These are phyloP conservation scores for Stemphylium beticola DNA, from an alignment of 2,329 filamentous ascomycete genomes.

Conservation along the genomic window DNA sequence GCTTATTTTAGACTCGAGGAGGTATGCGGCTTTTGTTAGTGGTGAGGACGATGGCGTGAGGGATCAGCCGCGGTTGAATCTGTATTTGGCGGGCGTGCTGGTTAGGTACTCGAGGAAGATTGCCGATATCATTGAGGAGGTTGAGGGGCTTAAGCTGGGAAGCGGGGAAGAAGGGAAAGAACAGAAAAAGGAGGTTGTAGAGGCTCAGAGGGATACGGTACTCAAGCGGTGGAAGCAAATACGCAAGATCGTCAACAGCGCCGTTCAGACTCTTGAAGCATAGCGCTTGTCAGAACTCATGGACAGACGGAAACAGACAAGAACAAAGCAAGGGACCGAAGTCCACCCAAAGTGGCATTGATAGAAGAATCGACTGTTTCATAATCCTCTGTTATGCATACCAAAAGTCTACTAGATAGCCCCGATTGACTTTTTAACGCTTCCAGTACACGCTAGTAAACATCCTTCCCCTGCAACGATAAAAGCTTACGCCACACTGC, in stretches of 20 bases:
- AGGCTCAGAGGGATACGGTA: slow-evolving; percentile 33
- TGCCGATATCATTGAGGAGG: slow-evolving; percentile 35
- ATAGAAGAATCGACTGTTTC: slow-evolving; percentile 4
- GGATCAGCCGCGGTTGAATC: slow-evolving; percentile 47
- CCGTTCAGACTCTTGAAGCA: slow-evolving; percentile 13
- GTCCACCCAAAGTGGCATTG: background rate
- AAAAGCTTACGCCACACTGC: slow-evolving; percentile 73
- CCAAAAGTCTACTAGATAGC: slow-evolving; percentile 10
- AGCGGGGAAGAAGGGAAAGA: background rate
- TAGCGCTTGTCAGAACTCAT: background rate
- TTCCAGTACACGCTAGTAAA: slow-evolving; percentile 7
- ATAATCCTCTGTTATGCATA: slow-evolving; percentile 13
- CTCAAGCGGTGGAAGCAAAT: slow-evolving; percentile 50
- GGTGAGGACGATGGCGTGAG: slow-evolving; percentile 41
- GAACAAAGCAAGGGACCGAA: background rate
- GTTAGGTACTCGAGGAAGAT: slow-evolving; percentile 39
- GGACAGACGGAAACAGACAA: no score
- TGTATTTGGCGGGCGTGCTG: slow-evolving; percentile 44
- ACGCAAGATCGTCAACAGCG: slow-evolving; percentile 25
- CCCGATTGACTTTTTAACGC: slow-evolving; percentile 10
- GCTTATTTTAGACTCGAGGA: slow-evolving; percentile 35
- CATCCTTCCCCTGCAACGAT: background rate
- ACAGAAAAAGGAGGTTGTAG: background rate
- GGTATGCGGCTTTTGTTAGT: slow-evolving; percentile 40
- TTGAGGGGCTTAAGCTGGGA: slow-evolving; percentile 29